Base-by-base conservation (phyloP, 352 stramenopile species). In the Globisporangium uncinulatum region DNA sequence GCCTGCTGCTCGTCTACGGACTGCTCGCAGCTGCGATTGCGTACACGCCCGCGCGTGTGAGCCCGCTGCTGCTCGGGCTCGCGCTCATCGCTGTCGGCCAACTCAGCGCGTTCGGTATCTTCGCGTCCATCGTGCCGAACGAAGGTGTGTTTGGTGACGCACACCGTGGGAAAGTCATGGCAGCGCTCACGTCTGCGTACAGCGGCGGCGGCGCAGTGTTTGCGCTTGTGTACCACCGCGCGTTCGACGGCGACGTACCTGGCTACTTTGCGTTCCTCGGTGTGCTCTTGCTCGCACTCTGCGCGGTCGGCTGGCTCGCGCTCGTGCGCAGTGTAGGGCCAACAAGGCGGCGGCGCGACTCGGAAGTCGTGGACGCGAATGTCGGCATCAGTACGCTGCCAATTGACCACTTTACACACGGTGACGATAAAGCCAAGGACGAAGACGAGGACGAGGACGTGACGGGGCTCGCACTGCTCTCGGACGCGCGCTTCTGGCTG, bases 121-220 rank as follows among this genome's bases (percentile, higher is more conserved):
- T 94, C 54, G 70, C 78, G 8, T 85, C 80, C 10, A 86, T 94
- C 41, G 82, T 89, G 7, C 66, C 80, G 24, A 92, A 90, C 41
- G 84, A 94, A 64, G 81, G 79, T 4, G 62, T 94, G 17, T 94
- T 89, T 21, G 84, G 82, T 43, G 70, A 83, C 21, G 47, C 34
- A 6, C 82, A 90, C 46, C 78, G 84, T 32, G 84, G 82, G 50
- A 92, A 92, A 51, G 70, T 94, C 37, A 89, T 94, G 65, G 78
- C 82, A 43, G 45, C 73, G 11, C 59, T 92, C 21, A 83, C 74
- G 11, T 88, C 80, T 0, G 74, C 81, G 1, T 94, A 92, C 59
- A 94, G 84, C 58, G 87, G 74, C 31, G 84, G 84, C 11, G 82
- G 82, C 15, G 84, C 84, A 1, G 71, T 89, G 43, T 94, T 91